These are phyloP conservation scores for Colletotrichum sp. DNA, from an alignment of 2,329 filamentous ascomycete species.

Conservation along the genomic window DNA sequence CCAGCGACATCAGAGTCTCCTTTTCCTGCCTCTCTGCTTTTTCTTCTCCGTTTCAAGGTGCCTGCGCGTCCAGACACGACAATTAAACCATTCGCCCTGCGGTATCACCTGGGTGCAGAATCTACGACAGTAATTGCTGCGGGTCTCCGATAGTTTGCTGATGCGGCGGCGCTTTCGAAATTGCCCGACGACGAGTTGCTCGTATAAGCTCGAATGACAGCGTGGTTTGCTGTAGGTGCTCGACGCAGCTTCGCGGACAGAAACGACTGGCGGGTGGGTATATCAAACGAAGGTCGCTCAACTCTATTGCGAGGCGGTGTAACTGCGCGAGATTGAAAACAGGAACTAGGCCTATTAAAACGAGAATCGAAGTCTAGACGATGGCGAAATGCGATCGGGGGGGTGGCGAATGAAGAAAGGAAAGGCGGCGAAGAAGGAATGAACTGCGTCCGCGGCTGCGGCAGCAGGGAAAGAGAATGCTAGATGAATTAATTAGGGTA, in stretches of 20 bases:
- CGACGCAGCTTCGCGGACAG: conserved; percentile 9
- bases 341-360: conserved; percentile 20
- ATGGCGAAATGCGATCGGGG: not conserved
- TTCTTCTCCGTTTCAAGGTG: conserved; percentile 21
- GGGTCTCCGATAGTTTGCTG: not conserved
- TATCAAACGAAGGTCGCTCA: conserved; percentile 19
- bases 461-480: not conserved
- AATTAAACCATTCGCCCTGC: conserved; percentile 6
- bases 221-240: not conserved
- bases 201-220: conserved; percentile 26
- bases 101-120: conserved; percentile 10
- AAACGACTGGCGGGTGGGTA: conserved; percentile 3
- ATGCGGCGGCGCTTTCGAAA: conserved; percentile 15
- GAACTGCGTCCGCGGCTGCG: not conserved
- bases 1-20: conserved; percentile 28
- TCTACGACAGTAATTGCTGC: conserved; percentile 6
- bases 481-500: conserved; percentile 16
- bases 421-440: conserved; percentile 16
- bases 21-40: conserved; percentile 25
- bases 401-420: conserved; percentile 2
- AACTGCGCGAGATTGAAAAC: conserved; percentile 14
- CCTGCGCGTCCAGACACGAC: conserved; percentile 14
- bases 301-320: conserved; percentile 18
- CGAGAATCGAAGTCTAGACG: conserved; percentile 19
- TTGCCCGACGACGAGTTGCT: conserved; percentile 8